Conservation (phyloP, 768 basidiomycete genomes). For the Podaxis pistillaris region DNA sequence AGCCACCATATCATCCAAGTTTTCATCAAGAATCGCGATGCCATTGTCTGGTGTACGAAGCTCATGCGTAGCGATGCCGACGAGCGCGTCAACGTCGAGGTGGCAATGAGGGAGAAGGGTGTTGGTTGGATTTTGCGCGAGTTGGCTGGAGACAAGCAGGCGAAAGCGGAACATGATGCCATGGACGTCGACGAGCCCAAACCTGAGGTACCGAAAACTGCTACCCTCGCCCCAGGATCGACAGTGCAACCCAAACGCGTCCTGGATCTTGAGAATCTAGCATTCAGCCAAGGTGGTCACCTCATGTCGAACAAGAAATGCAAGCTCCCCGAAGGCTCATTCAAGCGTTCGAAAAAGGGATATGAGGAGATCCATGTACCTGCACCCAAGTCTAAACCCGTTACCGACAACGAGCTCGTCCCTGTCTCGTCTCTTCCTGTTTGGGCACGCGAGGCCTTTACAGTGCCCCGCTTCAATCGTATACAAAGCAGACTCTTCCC, state of each 20-base stretch:
- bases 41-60: conserved; percentile 97
- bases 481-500: conserved; percentile 94
- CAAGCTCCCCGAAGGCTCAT: conserved; percentile 95
- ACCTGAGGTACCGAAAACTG: conserved; percentile 69
- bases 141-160: conserved; percentile 76
- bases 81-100: conserved; percentile 90
- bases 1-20: conserved; percentile 87
- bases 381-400: conserved; percentile 77
- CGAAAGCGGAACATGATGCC: conserved; percentile 43
- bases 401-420: conserved; percentile 65
- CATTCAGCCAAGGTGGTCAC: conserved; percentile 95
- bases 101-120: conserved; percentile 97
- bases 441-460: conserved; percentile 90
- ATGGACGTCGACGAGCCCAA: conserved; percentile 77
- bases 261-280: conserved; percentile 90
- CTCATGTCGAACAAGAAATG: conserved; percentile 99
- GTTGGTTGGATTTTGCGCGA: conserved; percentile 94
- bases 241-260: conserved; percentile 81
- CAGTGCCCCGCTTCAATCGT: conserved; percentile 78
- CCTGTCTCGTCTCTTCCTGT: conserved; percentile 70
- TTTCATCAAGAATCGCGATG: conserved; percentile 93
- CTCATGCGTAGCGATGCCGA: conserved; percentile 87
- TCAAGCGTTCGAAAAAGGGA: conserved; percentile 95
- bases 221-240: conserved; percentile 84
- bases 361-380: conserved; percentile 99